Evolutionary conservation across 106 monocot genomes (phyloP).

Genomic region (Phalaenopsis equestris): DNA sequence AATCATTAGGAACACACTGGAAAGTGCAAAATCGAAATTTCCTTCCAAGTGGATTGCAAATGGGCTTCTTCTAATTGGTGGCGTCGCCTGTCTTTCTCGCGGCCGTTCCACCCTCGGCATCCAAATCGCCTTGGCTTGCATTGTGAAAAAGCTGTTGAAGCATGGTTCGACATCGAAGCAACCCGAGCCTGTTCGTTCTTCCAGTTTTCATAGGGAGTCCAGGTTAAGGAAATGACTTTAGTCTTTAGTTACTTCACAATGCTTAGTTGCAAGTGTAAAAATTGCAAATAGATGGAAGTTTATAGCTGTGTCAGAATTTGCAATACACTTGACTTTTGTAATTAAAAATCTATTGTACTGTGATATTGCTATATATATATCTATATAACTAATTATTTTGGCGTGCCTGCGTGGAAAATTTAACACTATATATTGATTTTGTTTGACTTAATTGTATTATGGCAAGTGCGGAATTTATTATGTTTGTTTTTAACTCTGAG

Average conservation of each 20-base stretch:
- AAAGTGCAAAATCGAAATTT: slow-evolving; percentile 3
- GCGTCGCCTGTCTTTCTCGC: slow-evolving; percentile 69
- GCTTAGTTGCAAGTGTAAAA: background rate
- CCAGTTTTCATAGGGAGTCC: background rate
- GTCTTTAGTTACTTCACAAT: background rate
- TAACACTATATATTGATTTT: background rate
- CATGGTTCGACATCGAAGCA: slow-evolving; percentile 15
- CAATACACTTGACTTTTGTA: background rate
- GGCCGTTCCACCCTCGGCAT: slow-evolving; percentile 48
- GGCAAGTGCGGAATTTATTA: too few species aligned
- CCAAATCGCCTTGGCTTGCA: slow-evolving; percentile 74
- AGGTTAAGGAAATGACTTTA: slow-evolving; percentile 1
- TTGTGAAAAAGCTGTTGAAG: slow-evolving; percentile 66
- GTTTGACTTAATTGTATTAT: background rate
- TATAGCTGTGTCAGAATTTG: background rate
- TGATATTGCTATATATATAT: background rate
- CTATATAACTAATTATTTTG: background rate
- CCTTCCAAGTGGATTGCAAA: slow-evolving; percentile 62
- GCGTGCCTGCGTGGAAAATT: background rate
- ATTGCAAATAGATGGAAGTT: background rate
- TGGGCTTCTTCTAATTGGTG: slow-evolving; percentile 64
- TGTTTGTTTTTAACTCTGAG: too few species aligned
- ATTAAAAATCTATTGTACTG: background rate
- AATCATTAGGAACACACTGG: background rate
- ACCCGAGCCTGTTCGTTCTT: background rate